Percentiles rank a stretch among this genome's conserved stretches.
Conservation (phyloP, 176 grass and related monocot genomes). For the Musa itinerans region DNA sequence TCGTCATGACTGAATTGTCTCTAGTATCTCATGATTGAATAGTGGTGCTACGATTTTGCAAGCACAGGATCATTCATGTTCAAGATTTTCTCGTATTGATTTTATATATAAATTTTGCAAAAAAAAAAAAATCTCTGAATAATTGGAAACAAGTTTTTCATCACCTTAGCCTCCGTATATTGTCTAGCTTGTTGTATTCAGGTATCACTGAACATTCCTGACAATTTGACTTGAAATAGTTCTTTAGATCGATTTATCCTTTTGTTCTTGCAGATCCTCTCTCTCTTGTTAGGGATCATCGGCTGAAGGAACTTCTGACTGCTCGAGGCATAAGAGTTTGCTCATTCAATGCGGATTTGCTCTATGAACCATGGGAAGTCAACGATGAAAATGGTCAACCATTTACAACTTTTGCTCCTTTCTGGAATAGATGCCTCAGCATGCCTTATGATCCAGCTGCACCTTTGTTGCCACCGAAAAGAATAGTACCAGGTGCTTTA, state of each 20-base stretch:
- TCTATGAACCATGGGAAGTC: conserved; percentile 92
- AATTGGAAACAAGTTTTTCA: too few species aligned
- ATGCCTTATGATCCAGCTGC: conserved; percentile 69
- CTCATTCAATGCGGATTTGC: conserved; percentile 83
- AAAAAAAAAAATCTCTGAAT: too few species aligned
- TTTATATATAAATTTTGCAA: too few species aligned
- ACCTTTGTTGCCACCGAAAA: conserved; percentile 82
- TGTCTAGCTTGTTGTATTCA: too few species aligned
- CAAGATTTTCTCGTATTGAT: background rate
- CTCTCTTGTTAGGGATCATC: conserved; percentile 77
- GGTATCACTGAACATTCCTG: background rate
- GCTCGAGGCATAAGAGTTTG: conserved; percentile 56
- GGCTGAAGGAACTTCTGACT: conserved; percentile 61
- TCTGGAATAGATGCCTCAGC: conserved; percentile 93
- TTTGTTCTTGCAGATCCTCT: conserved; percentile 61
- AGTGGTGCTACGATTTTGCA: background rate
- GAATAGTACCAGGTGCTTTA: conserved; percentile 54
- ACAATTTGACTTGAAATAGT: conserved; percentile 3
- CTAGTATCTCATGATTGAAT: background rate
- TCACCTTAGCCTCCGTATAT: too few species aligned
- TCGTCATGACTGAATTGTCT: background rate
- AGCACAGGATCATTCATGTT: background rate
- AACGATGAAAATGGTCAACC: conserved; percentile 51
- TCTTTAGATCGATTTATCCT: conserved; percentile 5
- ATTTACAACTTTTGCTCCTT: conserved; percentile 69